These are phyloP conservation scores for Leavenworthia alabamica DNA, from an alignment of 345 rosid genomes.

Conservation along the genomic window DNA sequence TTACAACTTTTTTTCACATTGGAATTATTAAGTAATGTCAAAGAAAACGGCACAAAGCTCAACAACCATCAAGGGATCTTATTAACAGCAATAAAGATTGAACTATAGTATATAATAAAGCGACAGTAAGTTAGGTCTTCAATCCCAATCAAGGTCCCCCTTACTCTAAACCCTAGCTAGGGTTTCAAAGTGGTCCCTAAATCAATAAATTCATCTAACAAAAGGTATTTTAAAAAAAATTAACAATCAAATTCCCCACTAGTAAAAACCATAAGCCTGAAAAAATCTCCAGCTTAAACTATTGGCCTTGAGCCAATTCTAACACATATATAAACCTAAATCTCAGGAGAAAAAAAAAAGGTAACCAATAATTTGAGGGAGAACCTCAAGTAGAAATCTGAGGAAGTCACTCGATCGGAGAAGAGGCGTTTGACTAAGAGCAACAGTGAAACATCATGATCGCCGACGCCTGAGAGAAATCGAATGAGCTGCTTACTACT, in stretches of 20 bases:
- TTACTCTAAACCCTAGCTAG: no score
- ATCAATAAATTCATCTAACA: not conserved
- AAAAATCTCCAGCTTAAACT: not conserved
- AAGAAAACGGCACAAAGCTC: not conserved
- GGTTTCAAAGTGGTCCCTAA: constrained; percentile 17
- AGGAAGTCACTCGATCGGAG: constrained; percentile 1
- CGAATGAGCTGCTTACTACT: not conserved
- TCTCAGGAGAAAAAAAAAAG: no score
- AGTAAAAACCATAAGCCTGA: not conserved
- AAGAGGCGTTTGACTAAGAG: constrained; percentile 2
- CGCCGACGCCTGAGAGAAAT: constrained; percentile 1
- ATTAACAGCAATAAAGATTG: not conserved
- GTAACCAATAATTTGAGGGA: not conserved
- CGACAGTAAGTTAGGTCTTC: constrained; percentile 27
- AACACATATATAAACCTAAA: not conserved
- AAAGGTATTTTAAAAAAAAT: not conserved
- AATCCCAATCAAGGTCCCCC: constrained; percentile 27
- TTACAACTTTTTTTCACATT: not conserved
- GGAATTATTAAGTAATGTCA: not conserved
- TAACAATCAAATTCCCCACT: not conserved
- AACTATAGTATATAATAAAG: not conserved
- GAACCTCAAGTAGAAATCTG: not conserved
- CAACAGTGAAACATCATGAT: constrained; percentile 5
- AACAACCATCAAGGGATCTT: not conserved
- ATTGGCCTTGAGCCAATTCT: not conserved